Evolutionary conservation across 2,329 filamentous ascomycete genomes (phyloP), one percentile per base, ranked within the genome.

Genomic region (Pochonia chlamydosporia): DNA sequence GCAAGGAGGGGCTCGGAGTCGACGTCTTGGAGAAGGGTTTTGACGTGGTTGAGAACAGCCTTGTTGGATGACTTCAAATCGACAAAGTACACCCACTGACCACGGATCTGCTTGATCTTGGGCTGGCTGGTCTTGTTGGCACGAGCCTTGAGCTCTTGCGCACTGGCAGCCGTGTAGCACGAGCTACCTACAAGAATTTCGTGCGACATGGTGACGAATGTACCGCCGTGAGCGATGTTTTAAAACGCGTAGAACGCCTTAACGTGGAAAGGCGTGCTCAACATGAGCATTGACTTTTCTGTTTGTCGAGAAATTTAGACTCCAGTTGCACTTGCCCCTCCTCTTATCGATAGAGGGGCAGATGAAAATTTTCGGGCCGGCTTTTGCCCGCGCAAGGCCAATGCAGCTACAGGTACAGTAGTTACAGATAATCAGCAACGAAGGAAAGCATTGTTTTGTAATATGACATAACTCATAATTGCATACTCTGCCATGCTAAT

Each of bases 11-110:
- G 44, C 39, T 60, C 45, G 26, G 59, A 56, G 52, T 62, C 60
- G 56, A 65, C 54, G 44, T 73, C 60, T 16, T 72, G 66, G 24
- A 78, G 67, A 44, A 78, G 68, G 57, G 67, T 70, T 59, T 68
- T 63, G 56, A 68, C 59, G 66, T 75, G 61, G 66, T 70, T 56
- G 65, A 80, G 65, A 50, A 68, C 63, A 25, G 59, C 54, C 26
- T 64, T 59, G 49, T 76, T 67, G 42, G 68, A 63, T 37, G 69
- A 69, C 51, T 74, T 72, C 52, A 84, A 71, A 60, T 84, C 75
- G 49, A 87, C 74, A 59, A 87, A 88, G 71, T 88, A 87, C 48
- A 81, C 64, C 75, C 79, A 82, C 47, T 71, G 69, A 47, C 78
- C 78, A 16, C 68, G 63, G 52, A 83, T 68, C 45, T 64, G 64